Evolutionary conservation across 768 basidiomycete genomes (phyloP), one percentile per base, ranked within the genome.

Genomic region (Mycena pura): DNA sequence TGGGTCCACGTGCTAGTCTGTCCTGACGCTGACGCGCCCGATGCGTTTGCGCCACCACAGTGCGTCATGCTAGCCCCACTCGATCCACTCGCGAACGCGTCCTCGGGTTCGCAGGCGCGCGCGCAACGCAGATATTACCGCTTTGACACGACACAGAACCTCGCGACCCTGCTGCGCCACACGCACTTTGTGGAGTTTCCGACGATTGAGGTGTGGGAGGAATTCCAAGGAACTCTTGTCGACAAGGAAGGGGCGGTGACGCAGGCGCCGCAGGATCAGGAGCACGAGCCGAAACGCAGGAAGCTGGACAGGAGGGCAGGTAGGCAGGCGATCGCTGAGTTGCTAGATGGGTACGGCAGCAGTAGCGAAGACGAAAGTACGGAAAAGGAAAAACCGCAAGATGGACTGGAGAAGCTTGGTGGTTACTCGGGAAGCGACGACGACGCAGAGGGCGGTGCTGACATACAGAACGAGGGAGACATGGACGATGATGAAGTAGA

Each of bases 111-210:
- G 41, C 69, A 72, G 47, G 34, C 57, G 34, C 57, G 58, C 14
- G 48, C 65, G 28, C 66, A 52, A 29, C 56, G 61, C 29, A 77
- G 74, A 6, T 91, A 86, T 70, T 82, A 89, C 69, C 81, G 81
- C 31, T 74, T 95, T 13, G 85, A 91, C 49, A 74, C 82, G 3
- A 70, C 74, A 4, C 66, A 80, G 40, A 72, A 80, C 22, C 77
- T 96, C 25, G 68, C 71, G 10, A 67, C 70, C 24, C 73, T 82
- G 8, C 76, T 96, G 43, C 79, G 77, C 32, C 75, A 85, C 48
- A 90, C 85, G 40, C 78, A 84, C 27, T 94, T 95, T 72, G 82
- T 91, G 29, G 95, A 96, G 72, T 96, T 85, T 69, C 95, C 95
- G 7, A 88, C 87, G 1, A 85, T 96, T 43, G 89, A 94, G 55